Base-by-base conservation (phyloP, 2,329 filamentous ascomycete species). In the Alternaria metachromatica region DNA sequence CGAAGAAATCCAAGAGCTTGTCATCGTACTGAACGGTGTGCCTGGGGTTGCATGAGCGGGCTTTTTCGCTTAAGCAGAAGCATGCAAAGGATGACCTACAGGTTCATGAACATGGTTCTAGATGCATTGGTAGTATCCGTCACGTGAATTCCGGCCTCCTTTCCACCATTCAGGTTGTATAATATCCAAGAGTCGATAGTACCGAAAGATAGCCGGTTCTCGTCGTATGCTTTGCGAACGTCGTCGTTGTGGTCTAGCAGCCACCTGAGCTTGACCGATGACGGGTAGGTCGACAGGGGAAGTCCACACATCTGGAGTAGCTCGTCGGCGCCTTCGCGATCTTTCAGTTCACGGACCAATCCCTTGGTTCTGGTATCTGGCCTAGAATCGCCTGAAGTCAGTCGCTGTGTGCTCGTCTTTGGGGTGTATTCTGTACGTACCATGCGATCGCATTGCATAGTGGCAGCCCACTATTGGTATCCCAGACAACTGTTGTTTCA, bases 81-180 rank as follows among this genome's bases (percentile, higher is more conserved):
- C 11, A 10, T 37, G 23, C 21, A 30, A 18, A 25, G 43, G 41
- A 33, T 54, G 33, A 60, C 60, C 30, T 64, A 64, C 58, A 97
- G 85, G 81, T 97, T 93, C 90, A 97, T 94, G 80, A 97, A 96
- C 93, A 97, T 96, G 64, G 94, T 97, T 75, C 94, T 86, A 57
- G 92, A 95, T 20, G 94, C 94, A 78, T 97, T 97, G 64, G 92
- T 93, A 51, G 90, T 89, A 79, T 97, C 94, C 0, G 94, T 96
- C 62, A 97, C 92, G 76, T 92, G 90, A 46, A 94, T 81, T 60
- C 90, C 87, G 55, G 86, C 88, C 63, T 88, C 84, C 30, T 83
- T 85, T 54, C 91, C 90, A 62, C 92, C 93, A 74, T 96, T 93
- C 55, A 97, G 87, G 72, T 90, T 89, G 82, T 93, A 97, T 58